phyloP scores from a whole-genome alignment of 192 early-diverging fungal species.

The Allomyces macrogynus region DNA sequence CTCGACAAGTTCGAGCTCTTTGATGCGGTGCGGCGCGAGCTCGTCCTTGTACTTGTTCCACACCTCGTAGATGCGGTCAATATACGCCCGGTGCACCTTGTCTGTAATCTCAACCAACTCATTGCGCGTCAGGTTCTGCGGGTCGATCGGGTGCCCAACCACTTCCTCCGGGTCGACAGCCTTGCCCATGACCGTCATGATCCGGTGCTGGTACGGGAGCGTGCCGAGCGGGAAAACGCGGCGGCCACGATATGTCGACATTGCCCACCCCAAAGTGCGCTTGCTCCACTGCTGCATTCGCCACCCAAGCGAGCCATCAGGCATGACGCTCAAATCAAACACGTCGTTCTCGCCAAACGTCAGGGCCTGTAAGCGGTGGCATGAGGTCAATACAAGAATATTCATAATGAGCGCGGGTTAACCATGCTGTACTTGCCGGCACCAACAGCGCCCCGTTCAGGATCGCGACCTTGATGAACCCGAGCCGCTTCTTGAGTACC shows the following conservation, averaged over 20 bases:
- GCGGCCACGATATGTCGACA: conserved; percentile 62
- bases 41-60: conserved; percentile 53
- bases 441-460: conserved; percentile 23
- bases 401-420: too few species aligned
- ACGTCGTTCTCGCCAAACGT: conserved; percentile 89
- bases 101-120: conserved; percentile 15
- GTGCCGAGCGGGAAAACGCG: conserved; percentile 35
- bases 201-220: conserved; percentile 18
- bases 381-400: too few species aligned
- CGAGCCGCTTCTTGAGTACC: conserved; percentile 54
- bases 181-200: background rate
- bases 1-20: conserved; percentile 43
- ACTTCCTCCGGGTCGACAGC: background rate
- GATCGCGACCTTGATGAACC: conserved; percentile 81
- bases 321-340: conserved; percentile 55
- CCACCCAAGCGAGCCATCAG: conserved; percentile 34
- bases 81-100: conserved; percentile 38
- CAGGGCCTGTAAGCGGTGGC: conserved; percentile 12
- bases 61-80: conserved; percentile 35
- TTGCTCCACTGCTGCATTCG: conserved; percentile 54
- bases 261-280: conserved; percentile 41
- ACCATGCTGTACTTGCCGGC: too few species aligned
- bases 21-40: conserved; percentile 38
- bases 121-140: conserved; percentile 26
- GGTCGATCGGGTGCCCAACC: background rate